These are phyloP conservation scores for Oryza officinalis DNA, from an alignment of 176 grass and related monocot species.

Conservation along the genomic window DNA sequence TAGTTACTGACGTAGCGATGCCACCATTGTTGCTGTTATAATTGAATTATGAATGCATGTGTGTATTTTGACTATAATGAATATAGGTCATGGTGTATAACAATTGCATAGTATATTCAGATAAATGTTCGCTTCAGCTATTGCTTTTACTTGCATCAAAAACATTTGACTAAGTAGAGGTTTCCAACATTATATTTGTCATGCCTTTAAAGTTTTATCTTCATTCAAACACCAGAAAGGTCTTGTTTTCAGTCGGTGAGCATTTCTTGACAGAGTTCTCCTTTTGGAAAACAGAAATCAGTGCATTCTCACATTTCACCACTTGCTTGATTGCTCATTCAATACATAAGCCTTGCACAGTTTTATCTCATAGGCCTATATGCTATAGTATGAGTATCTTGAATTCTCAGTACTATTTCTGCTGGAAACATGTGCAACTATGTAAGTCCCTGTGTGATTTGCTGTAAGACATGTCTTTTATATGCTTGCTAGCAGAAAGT, in stretches of 20 bases:
- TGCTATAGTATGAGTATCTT: neutral
- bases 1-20: neutral
- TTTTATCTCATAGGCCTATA: neutral
- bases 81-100: neutral
- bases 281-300: neutral
- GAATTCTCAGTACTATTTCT: neutral
- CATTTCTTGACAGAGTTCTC: neutral
- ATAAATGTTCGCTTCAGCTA: neutral
- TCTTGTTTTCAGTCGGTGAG: conserved; percentile 8
- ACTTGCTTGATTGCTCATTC: conserved; percentile 13
- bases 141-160: neutral
- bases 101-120: neutral
- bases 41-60: conserved; percentile 21
- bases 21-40: neutral
- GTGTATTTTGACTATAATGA: neutral
- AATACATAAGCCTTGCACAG: neutral
- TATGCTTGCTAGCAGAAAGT: neutral
- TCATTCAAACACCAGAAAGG: neutral
- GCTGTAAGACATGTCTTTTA: neutral
- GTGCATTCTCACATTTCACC: conserved; percentile 1
- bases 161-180: conserved; percentile 5
- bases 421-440: neutral
- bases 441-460: neutral
- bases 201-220: neutral
- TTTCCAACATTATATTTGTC: neutral